These are phyloP conservation scores for Forsythia viridissima DNA, from an alignment of 257 asterid genomes.

Conservation along the genomic window DNA sequence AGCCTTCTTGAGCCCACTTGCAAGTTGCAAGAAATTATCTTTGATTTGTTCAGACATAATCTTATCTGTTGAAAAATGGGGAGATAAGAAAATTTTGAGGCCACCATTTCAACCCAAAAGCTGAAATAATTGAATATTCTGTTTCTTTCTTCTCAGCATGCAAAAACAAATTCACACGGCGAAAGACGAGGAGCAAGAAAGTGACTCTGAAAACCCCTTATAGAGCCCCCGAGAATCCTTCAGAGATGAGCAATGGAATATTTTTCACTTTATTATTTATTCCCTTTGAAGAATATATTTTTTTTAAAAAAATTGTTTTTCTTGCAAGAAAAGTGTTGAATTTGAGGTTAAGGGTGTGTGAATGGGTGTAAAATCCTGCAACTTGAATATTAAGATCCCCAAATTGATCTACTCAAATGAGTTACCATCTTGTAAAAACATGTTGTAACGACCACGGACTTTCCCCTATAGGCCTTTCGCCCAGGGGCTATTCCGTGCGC, in stretches of 20 bases:
- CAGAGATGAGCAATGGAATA: constrained; percentile 30
- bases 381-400: no score
- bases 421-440: no score
- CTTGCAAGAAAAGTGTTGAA: neutral
- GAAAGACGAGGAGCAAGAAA: constrained; percentile 24
- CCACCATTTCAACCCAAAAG: constrained; percentile 24
- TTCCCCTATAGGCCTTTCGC: no score
- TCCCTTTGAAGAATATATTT: neutral
- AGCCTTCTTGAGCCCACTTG: neutral
- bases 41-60: neutral
- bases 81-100: constrained; percentile 36
- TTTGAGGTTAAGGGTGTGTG: no score
- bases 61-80: constrained; percentile 23
- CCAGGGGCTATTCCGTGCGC: no score
- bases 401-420: no score
- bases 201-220: constrained; percentile 26
- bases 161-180: constrained; percentile 21
- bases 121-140: constrained; percentile 30
- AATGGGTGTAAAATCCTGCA: no score
- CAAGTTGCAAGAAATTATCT: neutral
- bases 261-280: constrained; percentile 32
- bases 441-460: no score
- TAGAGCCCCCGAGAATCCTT: constrained; percentile 23
- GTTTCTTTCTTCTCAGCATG: constrained; percentile 28
- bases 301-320: neutral